Conservation (phyloP, 2,329 filamentous ascomycete species). For the Pyricularia sp. region DNA sequence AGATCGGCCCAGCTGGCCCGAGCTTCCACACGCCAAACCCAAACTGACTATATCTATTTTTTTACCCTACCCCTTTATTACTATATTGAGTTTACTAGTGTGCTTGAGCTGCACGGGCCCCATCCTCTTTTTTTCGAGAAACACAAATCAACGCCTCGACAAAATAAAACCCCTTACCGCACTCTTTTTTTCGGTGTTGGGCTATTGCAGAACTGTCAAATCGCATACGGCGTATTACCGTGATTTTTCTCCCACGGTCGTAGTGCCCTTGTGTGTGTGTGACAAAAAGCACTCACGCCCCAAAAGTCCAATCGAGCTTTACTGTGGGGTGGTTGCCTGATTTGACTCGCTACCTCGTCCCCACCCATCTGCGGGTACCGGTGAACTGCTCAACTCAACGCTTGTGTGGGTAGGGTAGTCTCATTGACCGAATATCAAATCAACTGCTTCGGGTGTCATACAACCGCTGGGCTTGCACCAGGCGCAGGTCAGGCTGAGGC, state of each 20-base stretch:
- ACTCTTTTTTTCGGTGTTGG: background rate
- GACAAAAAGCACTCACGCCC: background rate
- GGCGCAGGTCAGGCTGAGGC: background rate
- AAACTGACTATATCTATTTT: background rate
- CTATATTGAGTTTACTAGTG: background rate
- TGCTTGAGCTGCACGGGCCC: background rate
- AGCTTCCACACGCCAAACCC: background rate
- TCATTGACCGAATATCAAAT: background rate
- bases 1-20: background rate
- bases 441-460: background rate
- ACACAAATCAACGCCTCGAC: background rate
- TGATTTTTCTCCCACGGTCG: background rate
- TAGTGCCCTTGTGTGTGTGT: background rate
- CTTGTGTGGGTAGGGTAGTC: background rate
- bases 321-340: background rate
- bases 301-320: background rate
- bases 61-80: background rate
- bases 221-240: background rate
- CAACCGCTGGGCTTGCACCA: background rate
- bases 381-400: background rate
- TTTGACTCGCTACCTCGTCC: background rate
- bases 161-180: background rate
- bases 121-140: background rate
- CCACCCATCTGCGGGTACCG: conserved; percentile 1
- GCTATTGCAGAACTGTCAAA: background rate